Evolutionary conservation across 495 filamentous ascomycete genomes (phyloP), one percentile per base, ranked within the genome.

Genomic region (Cercophora sp.): DNA sequence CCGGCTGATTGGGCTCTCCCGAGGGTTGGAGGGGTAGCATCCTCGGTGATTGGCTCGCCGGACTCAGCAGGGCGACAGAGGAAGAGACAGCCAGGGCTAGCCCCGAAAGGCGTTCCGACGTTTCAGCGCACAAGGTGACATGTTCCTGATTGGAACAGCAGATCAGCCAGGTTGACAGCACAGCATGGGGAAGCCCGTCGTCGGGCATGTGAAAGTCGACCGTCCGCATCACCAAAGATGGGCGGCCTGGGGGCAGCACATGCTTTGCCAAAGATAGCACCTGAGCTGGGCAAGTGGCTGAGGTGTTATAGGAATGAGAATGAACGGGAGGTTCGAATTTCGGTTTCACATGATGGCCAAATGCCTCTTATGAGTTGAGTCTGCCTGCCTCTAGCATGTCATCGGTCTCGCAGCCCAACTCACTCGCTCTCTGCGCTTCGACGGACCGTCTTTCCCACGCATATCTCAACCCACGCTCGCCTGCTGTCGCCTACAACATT

Each of bases 221-320:
- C 11, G 29, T 25, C 8, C n/a, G 31, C 29, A 25, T 37, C 32
- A 22, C 19, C 19, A 18, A 22, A 25, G 22, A 19, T 10, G 46
- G 45, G 26, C 29, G 13, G 29, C 2, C 20, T 48, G 29, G 31
- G n/a, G 46, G 46, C 46, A 48, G 16, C 46, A 48, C 46, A 48
- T 48, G 46, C 42, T 31, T 27, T 26, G 25, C 42, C 46, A 48
- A 13, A 22, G 13, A 18, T 36, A 25, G 19, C 46, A 48, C 46
- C 45, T 35, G 46, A 35, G 32, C 46, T 20, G 46, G 46, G 18
- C 31, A 48, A 37, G 15, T 19, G 31, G 46, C 46, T 48, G 42
- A 46, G 2, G 24, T n/a, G 8, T 4, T 46, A 32, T 23, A 29
- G 46, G 46, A 46, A 46, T 31, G 42, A 8, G 32, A 26, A 16